phyloP scores from a whole-genome alignment of 2,329 filamentous ascomycete genomes.

The Sporothrix schenckii region DNA sequence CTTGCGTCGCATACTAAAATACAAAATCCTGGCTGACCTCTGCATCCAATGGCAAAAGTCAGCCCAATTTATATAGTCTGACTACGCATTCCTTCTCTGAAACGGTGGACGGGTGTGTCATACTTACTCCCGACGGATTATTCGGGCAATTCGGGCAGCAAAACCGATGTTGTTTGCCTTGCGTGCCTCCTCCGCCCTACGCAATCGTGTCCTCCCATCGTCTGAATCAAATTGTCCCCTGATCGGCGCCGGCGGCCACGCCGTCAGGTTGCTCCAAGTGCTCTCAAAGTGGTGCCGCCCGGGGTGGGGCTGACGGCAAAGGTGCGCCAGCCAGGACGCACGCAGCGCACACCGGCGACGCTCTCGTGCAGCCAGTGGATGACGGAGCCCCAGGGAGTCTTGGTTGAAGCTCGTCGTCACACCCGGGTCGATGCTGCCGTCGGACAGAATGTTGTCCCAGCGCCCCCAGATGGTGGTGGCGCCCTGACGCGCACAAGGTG shows the following conservation, averaged over 20 bases:
- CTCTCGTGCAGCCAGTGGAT: slow-evolving; percentile 24
- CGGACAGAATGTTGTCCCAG: slow-evolving; percentile 47
- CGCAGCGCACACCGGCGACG: slow-evolving; percentile 13
- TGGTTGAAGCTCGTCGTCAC: slow-evolving; percentile 50
- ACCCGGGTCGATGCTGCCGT: slow-evolving; percentile 46
- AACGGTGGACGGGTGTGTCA: no score
- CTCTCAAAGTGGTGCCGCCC: slow-evolving; percentile 27
- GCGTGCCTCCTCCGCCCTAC: neutral
- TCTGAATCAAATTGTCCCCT: slow-evolving; percentile 4
- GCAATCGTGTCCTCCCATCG: slow-evolving; percentile 10
- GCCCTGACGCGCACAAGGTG: slow-evolving; percentile 47
- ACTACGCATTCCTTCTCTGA: no score
- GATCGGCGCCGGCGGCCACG: slow-evolving; percentile 31
- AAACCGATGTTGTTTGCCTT: no score
- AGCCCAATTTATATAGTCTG: no score
- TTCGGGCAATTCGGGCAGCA: no score
- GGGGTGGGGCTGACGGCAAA: slow-evolving; percentile 13
- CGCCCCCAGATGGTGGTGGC: slow-evolving; percentile 49
- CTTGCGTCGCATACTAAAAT: no score
- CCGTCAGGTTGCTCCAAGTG: slow-evolving; percentile 25
- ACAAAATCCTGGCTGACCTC: no score
- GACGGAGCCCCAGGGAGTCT: slow-evolving; percentile 45
- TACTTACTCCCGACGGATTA: no score
- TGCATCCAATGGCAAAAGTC: no score
- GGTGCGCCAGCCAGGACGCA: slow-evolving; percentile 25